phyloP scores from a whole-genome alignment of 306 rosid genomes.

The Vachellia collinsii region DNA sequence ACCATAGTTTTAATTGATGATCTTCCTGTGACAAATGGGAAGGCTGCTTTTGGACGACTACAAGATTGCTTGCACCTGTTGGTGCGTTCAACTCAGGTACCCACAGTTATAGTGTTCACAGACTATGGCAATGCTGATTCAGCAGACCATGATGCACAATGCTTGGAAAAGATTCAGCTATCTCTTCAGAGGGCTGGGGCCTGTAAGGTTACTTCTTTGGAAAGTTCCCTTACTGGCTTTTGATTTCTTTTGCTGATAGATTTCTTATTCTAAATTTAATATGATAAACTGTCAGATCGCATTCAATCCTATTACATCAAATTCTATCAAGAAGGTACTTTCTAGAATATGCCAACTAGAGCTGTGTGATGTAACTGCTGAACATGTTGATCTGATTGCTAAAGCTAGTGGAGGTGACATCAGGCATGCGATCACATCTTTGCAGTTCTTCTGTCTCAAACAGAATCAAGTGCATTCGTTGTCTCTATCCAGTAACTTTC shows the following conservation, averaged over 20 bases:
- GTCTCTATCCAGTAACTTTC: slow-evolving; percentile 37
- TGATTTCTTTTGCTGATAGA: slow-evolving; percentile 24
- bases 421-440: slow-evolving; percentile 88
- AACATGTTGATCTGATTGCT: slow-evolving; percentile 79
- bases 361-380: slow-evolving; percentile 59
- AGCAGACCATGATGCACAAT: slow-evolving; percentile 55
- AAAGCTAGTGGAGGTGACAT: slow-evolving; percentile 96
- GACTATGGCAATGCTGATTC: slow-evolving; percentile 75
- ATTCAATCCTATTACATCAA: slow-evolving; percentile 84
- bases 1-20: slow-evolving; percentile 81
- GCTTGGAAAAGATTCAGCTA: slow-evolving; percentile 63
- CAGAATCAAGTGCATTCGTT: slow-evolving; percentile 53
- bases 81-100: slow-evolving; percentile 67
- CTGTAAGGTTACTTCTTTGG: slow-evolving; percentile 89
- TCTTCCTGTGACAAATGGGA: slow-evolving; percentile 77
- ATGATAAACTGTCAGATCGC: slow-evolving; percentile 65
- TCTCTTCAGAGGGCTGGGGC: slow-evolving; percentile 90
- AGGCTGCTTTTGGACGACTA: slow-evolving; percentile 67
- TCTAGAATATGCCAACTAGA: slow-evolving; percentile 74
- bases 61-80: slow-evolving; percentile 68
- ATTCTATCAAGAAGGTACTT: slow-evolving; percentile 73
- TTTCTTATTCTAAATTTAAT: slow-evolving; percentile 33
- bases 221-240: slow-evolving; percentile 31
- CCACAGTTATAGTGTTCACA: slow-evolving; percentile 81
- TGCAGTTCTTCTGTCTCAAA: slow-evolving; percentile 80